phyloP scores from a whole-genome alignment of 2,329 filamentous ascomycete genomes.

The Fonsecaea multimorphosa region DNA sequence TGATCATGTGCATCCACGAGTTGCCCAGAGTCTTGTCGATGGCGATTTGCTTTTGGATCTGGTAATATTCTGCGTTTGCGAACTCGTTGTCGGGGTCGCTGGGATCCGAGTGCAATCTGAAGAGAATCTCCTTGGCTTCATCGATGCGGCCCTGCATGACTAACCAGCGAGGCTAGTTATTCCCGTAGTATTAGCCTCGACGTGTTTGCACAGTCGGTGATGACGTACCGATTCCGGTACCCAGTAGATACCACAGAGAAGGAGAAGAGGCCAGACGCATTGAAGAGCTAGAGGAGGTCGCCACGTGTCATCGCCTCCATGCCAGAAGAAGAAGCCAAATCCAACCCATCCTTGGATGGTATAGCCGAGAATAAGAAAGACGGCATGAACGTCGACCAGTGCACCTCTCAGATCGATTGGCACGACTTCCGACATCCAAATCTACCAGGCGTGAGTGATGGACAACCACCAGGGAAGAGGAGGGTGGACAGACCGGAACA shows the following conservation, averaged over 20 bases:
- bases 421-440: conserved; percentile 37
- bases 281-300: conserved; percentile 32
- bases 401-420: conserved; percentile 33
- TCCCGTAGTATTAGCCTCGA: background rate
- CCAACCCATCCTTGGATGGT: conserved; percentile 36
- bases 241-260: conserved; percentile 33
- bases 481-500: conserved; percentile 41
- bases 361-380: conserved; percentile 34
- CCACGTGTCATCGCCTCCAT: conserved; percentile 36
- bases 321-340: conserved; percentile 38
- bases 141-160: conserved; percentile 34
- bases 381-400: conserved; percentile 35
- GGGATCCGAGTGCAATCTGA: conserved; percentile 29
- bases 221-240: background rate
- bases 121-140: conserved; percentile 34
- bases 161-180: conserved; percentile 33
- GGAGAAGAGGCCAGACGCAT: conserved; percentile 30
- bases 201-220: background rate
- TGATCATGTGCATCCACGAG: conserved; percentile 34
- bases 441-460: background rate
- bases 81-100: conserved; percentile 27
- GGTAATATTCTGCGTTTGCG: conserved; percentile 34
- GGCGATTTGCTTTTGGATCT: conserved; percentile 38
- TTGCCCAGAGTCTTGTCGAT: conserved; percentile 35
- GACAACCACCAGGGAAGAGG: conserved; percentile 43